Percentiles rank a stretch among this genome's conserved stretches.
Conservation (phyloP, 2,329 filamentous ascomycete species). For the Penicillium sclerotigenum region DNA sequence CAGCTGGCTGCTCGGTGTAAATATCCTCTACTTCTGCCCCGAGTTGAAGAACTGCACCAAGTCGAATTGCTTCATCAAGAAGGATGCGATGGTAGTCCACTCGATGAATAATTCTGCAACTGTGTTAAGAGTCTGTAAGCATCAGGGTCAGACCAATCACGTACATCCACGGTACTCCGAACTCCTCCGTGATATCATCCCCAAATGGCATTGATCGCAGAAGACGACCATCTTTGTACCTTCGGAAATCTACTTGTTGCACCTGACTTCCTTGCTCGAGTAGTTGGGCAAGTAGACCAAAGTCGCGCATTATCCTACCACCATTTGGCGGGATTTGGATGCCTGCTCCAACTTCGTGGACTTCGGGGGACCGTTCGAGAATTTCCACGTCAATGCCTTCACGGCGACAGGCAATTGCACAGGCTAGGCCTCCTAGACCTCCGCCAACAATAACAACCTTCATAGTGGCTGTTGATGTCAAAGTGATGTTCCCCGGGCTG, state of each 20-base stretch:
- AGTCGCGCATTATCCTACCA: conserved; percentile 14
- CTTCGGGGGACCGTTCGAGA: conserved; percentile 19
- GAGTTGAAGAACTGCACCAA: conserved; percentile 12
- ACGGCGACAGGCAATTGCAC: conserved; percentile 26
- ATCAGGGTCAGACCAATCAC: neutral
- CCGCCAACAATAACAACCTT: conserved; percentile 59
- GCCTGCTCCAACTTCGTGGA: conserved; percentile 25
- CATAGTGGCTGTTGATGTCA: conserved; percentile 35
- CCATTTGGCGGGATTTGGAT: conserved; percentile 32
- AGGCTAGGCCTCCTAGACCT: conserved; percentile 23
- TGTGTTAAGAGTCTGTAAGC: neutral
- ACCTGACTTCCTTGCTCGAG: conserved; percentile 8
- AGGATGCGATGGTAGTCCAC: conserved; percentile 20
- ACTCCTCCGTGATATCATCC: conserved; percentile 18
- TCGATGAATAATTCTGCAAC: conserved; percentile 20
- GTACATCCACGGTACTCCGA: conserved; percentile 27
- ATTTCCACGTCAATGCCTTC: conserved; percentile 19
- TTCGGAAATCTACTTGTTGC: conserved; percentile 16
- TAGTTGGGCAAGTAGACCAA: conserved; percentile 16
- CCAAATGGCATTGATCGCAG: conserved; percentile 23
- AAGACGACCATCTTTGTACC: conserved; percentile 20
- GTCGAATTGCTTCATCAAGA: conserved; percentile 11
- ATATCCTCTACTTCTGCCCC: conserved; percentile 9
- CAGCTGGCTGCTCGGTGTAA: neutral
- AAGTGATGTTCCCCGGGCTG: neutral